Base-by-base conservation (phyloP, 495 filamentous ascomycete genomes). In the Evernia prunastri region DNA sequence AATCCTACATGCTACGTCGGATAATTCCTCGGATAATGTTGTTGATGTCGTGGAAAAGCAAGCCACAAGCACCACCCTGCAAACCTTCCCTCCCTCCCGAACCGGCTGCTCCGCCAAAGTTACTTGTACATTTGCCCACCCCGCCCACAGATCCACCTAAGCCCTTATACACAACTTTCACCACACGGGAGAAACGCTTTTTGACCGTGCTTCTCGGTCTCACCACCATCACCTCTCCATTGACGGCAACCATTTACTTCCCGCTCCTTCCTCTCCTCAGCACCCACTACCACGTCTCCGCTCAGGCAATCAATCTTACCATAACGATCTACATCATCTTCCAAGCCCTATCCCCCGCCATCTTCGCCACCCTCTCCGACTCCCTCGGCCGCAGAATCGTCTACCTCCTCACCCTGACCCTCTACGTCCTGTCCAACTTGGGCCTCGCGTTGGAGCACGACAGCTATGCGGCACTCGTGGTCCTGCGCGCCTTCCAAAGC, bases 291-390 rank as follows among this genome's bases (percentile, higher is more conserved):
- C 31, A 68, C 36, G 63, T 67, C 31, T 74, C 70, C 1, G 40
- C 59, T 20, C 69, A 73, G 65, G 67, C 67, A 15, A 74, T 76
- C 58, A 76, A 77, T 61, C 61, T 77, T 31, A 76, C 73, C 9
- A 56, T 76, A 6, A 75, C 71, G 2, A 36, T 72, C 33, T 77
- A 73, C 66, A 60, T 73, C 18, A 65, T 76, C 40, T 71, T 75
- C 47, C 74, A 76, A 60, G 76, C 71, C 35, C 63, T 78, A 10
- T 64, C 74, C 0, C 73, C 76, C 2, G 68, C 71, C 43, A 66
- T 80, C 62, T 73, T 77, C 33, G 73, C 70, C 36, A 67, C 72
- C 13, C 72, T 76, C 33, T 72, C 75, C 3, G 78, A 80, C 60
- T 63, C 67, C 29, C 59, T 70, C 18, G 77, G 77, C 23, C 71